Percentiles rank a stretch among this genome's conserved stretches.
phyloP scores from a whole-genome alignment of 176 grass and related monocot species.

The Echinochloa phyllopogon region DNA sequence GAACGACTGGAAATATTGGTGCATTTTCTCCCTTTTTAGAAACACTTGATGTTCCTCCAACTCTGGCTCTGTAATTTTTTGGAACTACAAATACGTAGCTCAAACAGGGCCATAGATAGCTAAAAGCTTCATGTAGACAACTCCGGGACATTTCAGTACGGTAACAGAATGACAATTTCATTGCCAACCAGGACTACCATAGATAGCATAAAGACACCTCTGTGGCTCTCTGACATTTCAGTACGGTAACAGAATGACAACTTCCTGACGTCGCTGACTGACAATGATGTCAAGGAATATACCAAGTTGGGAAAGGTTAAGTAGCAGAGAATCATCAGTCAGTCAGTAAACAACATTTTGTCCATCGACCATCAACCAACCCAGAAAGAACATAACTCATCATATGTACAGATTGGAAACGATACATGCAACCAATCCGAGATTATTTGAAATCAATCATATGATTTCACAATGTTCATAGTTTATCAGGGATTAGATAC shows the following conservation, averaged over 20 bases:
- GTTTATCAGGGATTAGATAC: constrained; percentile 35
- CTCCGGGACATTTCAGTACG: too few species aligned
- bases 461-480: neutral
- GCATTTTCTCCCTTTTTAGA: too few species aligned
- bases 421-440: neutral
- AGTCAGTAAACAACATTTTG: neutral
- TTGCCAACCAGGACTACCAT: too few species aligned
- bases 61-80: too few species aligned
- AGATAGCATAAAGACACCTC: too few species aligned
- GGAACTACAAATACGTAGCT: too few species aligned
- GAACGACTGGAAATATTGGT: too few species aligned
- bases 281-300: neutral
- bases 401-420: constrained; percentile 1
- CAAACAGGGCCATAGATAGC: too few species aligned
- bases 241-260: neutral
- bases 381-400: neutral
- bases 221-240: too few species aligned
- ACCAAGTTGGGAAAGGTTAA: neutral
- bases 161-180: too few species aligned
- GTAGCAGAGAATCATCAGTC: neutral
- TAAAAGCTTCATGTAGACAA: too few species aligned
- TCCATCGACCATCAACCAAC: neutral
- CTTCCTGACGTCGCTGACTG: neutral
- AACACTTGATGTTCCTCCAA: too few species aligned
- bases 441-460: constrained; percentile 27